These are phyloP conservation scores for Kuraishia ogatae DNA, from an alignment of 805 yeast species.

Conservation along the genomic window DNA sequence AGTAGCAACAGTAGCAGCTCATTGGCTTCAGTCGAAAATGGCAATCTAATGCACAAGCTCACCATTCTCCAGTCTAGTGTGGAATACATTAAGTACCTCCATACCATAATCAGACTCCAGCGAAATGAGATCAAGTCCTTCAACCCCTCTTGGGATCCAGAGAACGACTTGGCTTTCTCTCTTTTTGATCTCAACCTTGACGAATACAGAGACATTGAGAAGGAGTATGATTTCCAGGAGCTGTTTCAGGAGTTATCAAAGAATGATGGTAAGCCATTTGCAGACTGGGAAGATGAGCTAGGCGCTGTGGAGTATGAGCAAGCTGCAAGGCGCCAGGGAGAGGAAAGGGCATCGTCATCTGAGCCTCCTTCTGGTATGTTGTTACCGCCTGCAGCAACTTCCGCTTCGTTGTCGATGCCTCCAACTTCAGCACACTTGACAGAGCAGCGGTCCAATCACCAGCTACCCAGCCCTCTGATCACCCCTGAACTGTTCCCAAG, in stretches of 20 bases:
- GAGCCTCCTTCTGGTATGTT: neutral
- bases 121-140: slow-evolving; percentile 19
- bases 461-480: slow-evolving; percentile 3
- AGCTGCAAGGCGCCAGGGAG: neutral
- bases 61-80: slow-evolving; percentile 79
- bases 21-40: slow-evolving; percentile 12
- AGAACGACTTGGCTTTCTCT: slow-evolving; percentile 36
- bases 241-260: slow-evolving; percentile 20
- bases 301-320: neutral
- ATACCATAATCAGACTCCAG: slow-evolving; percentile 45
- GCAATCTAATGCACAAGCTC: slow-evolving; percentile 56
- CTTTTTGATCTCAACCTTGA: slow-evolving; percentile 51
- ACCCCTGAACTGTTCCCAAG: slow-evolving; percentile 1
- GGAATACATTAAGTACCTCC: slow-evolving; percentile 67
- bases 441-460: neutral
- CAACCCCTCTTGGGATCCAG: slow-evolving; percentile 18
- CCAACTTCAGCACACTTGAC: neutral
- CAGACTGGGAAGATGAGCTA: slow-evolving; percentile 1
- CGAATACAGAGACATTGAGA: slow-evolving; percentile 48
- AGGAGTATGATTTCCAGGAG: slow-evolving; percentile 42
- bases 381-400: neutral
- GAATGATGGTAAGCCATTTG: slow-evolving; percentile 22
- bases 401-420: neutral
- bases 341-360: neutral
- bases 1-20: neutral